Base-by-base conservation (phyloP, 2,329 filamentous ascomycete species). In the Penicillium sp. region DNA sequence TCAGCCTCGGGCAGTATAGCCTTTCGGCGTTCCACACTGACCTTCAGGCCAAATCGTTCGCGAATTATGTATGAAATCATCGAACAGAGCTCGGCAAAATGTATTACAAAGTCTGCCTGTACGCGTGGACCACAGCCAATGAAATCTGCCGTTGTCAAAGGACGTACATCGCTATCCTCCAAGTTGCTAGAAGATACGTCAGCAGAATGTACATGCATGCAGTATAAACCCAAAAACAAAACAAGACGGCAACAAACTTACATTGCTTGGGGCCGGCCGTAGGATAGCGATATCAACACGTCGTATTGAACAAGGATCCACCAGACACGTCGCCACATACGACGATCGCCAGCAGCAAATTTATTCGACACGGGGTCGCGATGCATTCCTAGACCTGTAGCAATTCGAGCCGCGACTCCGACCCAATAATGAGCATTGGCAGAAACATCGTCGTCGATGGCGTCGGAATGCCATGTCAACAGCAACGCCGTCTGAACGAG, bases 401-500 rank as follows among this genome's bases (percentile, higher is more conserved):
- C 81, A 33, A 78, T 81, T 5, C 81, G 74, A 18, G 74, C 74
- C 5, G 80, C 81, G 3, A 81, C 72, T 2, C 81, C 81, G 6
- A 82, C 72, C 81, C 81, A 83, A 58, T 76, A 71, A 60, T 74
- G 81, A 16, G 78, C 76, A 61, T 83, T 83, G 40, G 79, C 77
- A 4, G 79, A 70, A 6, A 83, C 77, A 64, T 82, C 80, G 60
- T 83, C 81, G 23, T 80, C 78, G 14, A 78, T 76, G 8, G 66
- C 68, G 49, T 83, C 79, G 1, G 79, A 78, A 60, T 82, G 78
- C 81, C 81, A 83, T 2, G 80, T 82, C 52, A 83, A 62, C 1
- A 83, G 72, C 21, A 83, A 67, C 1, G 80, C 79, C 3, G 77
- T 77, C 64, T 83, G 81, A n/a, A 83, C 73, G 50, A 83, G 71